Percentiles rank a stretch among this genome's conserved stretches.
These are phyloP conservation scores for Clathrospora elynae DNA, from an alignment of 2,329 filamentous ascomycete genomes.

Conservation along the genomic window DNA sequence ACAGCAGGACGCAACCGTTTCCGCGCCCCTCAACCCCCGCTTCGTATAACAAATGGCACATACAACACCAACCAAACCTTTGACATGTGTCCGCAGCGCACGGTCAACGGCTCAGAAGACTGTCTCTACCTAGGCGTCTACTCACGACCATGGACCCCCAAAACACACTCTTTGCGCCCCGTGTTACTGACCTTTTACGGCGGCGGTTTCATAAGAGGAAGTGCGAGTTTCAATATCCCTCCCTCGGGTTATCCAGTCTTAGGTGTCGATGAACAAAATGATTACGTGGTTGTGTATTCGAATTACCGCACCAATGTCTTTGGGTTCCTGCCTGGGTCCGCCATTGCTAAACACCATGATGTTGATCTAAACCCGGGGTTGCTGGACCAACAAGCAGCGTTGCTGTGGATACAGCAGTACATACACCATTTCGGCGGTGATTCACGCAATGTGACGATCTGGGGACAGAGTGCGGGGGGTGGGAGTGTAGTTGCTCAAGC, in stretches of 20 bases:
- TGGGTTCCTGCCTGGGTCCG: conserved; percentile 59
- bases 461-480: conserved; percentile 62
- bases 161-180: conserved; percentile 52
- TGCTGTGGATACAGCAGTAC: conserved; percentile 61
- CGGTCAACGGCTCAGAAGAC: conserved; percentile 62
- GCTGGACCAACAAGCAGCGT: conserved; percentile 58
- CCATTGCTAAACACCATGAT: conserved; percentile 53
- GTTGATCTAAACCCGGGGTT: conserved; percentile 59
- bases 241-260: conserved; percentile 63
- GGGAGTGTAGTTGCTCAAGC: conserved; percentile 60
- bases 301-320: conserved; percentile 65
- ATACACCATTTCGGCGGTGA: conserved; percentile 62
- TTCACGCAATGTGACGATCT: conserved; percentile 57
- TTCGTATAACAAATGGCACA: conserved; percentile 53
- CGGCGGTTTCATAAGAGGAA: conserved; percentile 65
- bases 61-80: conserved; percentile 63
- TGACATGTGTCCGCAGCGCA: conserved; percentile 64
- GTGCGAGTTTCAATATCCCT: conserved; percentile 60
- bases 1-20: conserved; percentile 64
- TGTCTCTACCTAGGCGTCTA: conserved; percentile 67
- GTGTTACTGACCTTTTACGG: conserved; percentile 67
- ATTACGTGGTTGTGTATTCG: conserved; percentile 58
- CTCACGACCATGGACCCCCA: conserved; percentile 59
- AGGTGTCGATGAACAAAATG: conserved; percentile 58
- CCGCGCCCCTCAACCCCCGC: conserved; percentile 63